Percentiles rank a stretch among this genome's conserved stretches.
Evolutionary conservation across 2,329 filamentous ascomycete species (phyloP).

Genomic region (Paraphoma chrysanthemicola): DNA sequence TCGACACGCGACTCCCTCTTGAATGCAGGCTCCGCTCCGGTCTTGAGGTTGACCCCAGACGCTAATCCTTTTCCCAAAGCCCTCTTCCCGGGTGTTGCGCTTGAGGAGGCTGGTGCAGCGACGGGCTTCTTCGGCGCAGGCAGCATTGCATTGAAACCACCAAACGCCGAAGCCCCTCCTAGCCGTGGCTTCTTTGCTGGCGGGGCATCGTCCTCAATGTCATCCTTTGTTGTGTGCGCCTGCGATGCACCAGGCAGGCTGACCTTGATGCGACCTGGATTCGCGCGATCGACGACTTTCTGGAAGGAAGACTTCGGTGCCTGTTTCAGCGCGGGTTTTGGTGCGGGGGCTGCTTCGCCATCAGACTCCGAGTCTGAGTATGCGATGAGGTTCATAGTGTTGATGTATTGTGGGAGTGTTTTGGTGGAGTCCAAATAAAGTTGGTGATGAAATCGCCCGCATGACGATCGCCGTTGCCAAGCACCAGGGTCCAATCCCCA

Average conservation of each 20-base stretch:
- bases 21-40: conserved; percentile 83
- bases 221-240: conserved; percentile 46
- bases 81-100: conserved; percentile 39
- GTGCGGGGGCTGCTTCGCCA: conserved; percentile 55
- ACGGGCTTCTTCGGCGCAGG: conserved; percentile 76
- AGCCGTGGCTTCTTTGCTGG: conserved; percentile 75
- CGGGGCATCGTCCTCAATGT: conserved; percentile 51
- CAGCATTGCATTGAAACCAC: conserved; percentile 85
- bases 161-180: conserved; percentile 69
- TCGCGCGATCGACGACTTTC: conserved; percentile 81
- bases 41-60: conserved; percentile 77
- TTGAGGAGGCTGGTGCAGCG: conserved; percentile 26
- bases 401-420: conserved; percentile 3
- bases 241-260: conserved; percentile 68
- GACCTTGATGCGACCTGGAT: conserved; percentile 84
- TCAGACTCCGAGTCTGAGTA: conserved; percentile 83
- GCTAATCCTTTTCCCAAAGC: conserved; percentile 49
- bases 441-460: conserved; percentile 18
- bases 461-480: conserved; percentile 27
- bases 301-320: conserved; percentile 69
- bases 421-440: conserved; percentile 8
- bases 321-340: conserved; percentile 50
- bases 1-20: conserved; percentile 63
- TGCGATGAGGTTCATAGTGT: conserved; percentile 75
- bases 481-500: conserved; percentile 22